phyloP scores from a whole-genome alignment of 345 rosid species.

The Syzygium jambos region DNA sequence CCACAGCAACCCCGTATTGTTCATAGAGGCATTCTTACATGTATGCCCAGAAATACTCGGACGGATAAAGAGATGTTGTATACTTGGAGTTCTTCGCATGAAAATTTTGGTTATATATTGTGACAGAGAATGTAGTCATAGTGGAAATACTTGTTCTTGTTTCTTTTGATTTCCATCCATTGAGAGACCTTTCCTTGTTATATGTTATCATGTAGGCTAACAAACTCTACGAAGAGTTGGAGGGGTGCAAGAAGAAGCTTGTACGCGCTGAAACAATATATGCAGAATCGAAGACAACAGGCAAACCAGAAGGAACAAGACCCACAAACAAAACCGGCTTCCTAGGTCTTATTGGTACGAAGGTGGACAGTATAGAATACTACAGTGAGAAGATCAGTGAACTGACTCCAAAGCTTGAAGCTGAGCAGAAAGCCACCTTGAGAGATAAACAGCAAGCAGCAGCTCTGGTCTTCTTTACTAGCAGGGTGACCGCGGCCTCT shows the following conservation, averaged over 20 bases:
- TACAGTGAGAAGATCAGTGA: conserved; percentile 52
- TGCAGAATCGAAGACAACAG: conserved; percentile 23
- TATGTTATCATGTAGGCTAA: conserved; percentile 39
- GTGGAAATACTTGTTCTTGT: background rate
- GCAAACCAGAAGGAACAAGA: conserved; percentile 34
- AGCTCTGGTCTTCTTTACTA: conserved; percentile 74
- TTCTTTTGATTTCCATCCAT: background rate
- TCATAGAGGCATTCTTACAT: background rate
- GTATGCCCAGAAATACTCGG: background rate
- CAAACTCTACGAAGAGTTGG: conserved; percentile 60
- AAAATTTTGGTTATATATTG: background rate
- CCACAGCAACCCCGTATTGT: background rate
- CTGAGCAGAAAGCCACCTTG: conserved; percentile 67
- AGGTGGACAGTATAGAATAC: conserved; percentile 73
- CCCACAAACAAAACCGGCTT: conserved; percentile 62
- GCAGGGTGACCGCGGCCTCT: conserved; percentile 49
- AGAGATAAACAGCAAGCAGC: conserved; percentile 68
- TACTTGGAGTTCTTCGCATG: background rate
- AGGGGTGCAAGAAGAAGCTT: conserved; percentile 78
- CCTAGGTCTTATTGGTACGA: conserved; percentile 58
- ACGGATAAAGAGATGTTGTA: background rate
- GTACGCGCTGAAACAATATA: conserved; percentile 58
- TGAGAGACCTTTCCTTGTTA: background rate
- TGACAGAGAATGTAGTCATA: background rate
- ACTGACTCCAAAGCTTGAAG: conserved; percentile 40